These are phyloP conservation scores for Cymbidium sinense DNA, from an alignment of 106 monocot genomes.

Conservation along the genomic window DNA sequence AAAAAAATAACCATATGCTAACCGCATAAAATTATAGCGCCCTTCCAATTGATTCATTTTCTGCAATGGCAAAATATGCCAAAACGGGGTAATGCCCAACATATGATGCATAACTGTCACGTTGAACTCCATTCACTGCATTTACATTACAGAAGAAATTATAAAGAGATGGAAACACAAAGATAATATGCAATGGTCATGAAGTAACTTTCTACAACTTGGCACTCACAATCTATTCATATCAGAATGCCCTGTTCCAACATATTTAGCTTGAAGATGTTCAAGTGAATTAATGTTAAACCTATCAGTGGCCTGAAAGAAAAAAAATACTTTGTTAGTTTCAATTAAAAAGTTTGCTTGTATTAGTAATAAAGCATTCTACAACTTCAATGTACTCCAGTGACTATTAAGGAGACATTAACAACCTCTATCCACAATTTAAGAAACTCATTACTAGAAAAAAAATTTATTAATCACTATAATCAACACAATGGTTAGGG, in stretches of 20 bases:
- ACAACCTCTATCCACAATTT: not conserved
- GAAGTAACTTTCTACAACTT: not conserved
- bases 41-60: slow-evolving; percentile 89
- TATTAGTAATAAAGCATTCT: not conserved
- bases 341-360: not conserved
- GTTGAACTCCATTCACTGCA: slow-evolving; percentile 3
- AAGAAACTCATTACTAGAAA: not conserved
- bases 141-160: slow-evolving; percentile 7
- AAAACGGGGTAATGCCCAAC: slow-evolving; percentile 69
- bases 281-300: slow-evolving; percentile 94
- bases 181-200: not conserved
- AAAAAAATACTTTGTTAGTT: not conserved
- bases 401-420: not conserved
- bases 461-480: not conserved
- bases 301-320: slow-evolving; percentile 63
- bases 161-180: not conserved
- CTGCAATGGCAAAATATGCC: slow-evolving; percentile 73
- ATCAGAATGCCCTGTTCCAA: slow-evolving; percentile 79
- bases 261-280: slow-evolving; percentile 95
- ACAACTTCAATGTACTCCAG: not conserved
- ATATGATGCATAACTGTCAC: slow-evolving; percentile 65
- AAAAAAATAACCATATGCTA: not conserved
- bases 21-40: slow-evolving; percentile 92
- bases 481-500: no score
- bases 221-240: slow-evolving; percentile 62